Evolutionary conservation across 2,329 filamentous ascomycete species (phyloP).

Genomic region (Tolypocladium nubicola): DNA sequence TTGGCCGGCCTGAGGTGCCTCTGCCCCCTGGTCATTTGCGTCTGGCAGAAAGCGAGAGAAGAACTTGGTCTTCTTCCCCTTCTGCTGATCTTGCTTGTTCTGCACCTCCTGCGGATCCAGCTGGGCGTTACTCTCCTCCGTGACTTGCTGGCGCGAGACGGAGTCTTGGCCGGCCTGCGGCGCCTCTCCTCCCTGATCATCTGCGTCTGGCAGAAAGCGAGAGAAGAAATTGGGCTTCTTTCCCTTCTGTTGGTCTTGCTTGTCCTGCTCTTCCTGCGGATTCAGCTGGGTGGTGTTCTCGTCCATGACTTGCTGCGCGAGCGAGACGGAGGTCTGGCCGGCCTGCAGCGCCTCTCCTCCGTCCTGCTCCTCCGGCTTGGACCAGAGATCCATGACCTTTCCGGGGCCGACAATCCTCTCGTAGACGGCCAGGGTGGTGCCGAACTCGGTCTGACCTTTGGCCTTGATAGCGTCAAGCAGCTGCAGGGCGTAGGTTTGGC

Average conservation of each 20-base stretch:
- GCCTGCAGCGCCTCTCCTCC: not conserved
- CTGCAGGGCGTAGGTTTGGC: conserved; percentile 43
- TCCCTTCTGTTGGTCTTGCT: conserved; percentile 2
- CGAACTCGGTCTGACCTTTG: conserved; percentile 38
- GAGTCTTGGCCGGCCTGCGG: conserved; percentile 3
- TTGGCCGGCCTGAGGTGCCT: conserved; percentile 10
- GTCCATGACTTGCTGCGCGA: conserved; percentile 43
- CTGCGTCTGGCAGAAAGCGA: conserved; percentile 9
- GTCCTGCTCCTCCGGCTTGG: conserved; percentile 15
- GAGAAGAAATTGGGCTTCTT: conserved; percentile 1
- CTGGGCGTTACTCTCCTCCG: conserved; percentile 37
- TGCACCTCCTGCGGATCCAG: conserved; percentile 29
- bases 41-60: conserved; percentile 8
- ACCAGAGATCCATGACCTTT: conserved; percentile 40
- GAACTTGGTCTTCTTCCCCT: conserved; percentile 1
- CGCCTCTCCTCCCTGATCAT: not conserved
- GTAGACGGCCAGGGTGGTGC: conserved; percentile 42
- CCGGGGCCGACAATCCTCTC: conserved; percentile 37
- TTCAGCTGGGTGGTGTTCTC: conserved; percentile 42
- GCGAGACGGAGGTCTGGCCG: conserved; percentile 24
- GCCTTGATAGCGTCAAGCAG: conserved; percentile 44
- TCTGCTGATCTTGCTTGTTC: conserved; percentile 6
- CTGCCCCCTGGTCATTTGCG: conserved; percentile 2
- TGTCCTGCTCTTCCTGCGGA: conserved; percentile 20
- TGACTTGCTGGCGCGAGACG: no score